Conservation (phyloP, 2,329 filamentous ascomycete genomes). For the Microsporum ferrugineum region DNA sequence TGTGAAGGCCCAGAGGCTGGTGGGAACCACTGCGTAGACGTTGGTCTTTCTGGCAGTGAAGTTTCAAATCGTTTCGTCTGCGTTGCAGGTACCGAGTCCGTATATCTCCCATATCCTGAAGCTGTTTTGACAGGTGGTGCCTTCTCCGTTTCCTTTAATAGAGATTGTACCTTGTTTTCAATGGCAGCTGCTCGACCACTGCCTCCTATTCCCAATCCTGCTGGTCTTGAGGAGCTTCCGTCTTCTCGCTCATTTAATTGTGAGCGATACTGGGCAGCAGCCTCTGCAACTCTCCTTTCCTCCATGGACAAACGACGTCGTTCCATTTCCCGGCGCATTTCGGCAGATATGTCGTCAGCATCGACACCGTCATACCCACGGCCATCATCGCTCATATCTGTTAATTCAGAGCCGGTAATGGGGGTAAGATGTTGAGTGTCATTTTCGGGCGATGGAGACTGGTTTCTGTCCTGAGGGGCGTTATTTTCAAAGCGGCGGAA, state of each 20-base stretch:
- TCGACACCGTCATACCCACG: conserved; percentile 47
- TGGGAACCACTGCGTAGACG: neutral
- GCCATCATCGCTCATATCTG: conserved; percentile 56
- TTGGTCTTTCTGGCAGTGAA: conserved; percentile 13
- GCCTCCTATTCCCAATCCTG: conserved; percentile 33
- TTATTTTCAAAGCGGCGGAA: conserved; percentile 77
- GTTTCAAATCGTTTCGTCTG: conserved; percentile 28
- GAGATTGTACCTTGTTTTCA: conserved; percentile 76
- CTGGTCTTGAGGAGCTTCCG: conserved; percentile 31
- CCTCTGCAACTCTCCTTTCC: conserved; percentile 77
- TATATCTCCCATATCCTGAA: conserved; percentile 81
- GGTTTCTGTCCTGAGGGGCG: conserved; percentile 24
- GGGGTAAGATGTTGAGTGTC: conserved; percentile 47
- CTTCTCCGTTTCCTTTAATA: conserved; percentile 66
- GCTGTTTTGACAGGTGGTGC: conserved; percentile 56
- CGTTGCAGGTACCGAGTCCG: conserved; percentile 41
- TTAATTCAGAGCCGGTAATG: conserved; percentile 64
- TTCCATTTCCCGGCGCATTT: conserved; percentile 83
- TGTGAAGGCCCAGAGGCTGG: neutral
- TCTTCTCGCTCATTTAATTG: conserved; percentile 55
- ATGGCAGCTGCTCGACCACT: conserved; percentile 66
- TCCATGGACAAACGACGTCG: conserved; percentile 70
- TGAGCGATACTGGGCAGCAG: conserved; percentile 76
- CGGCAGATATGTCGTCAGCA: conserved; percentile 63
- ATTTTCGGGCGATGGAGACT: conserved; percentile 39